phyloP scores from a whole-genome alignment of 2,329 filamentous ascomycete species.

The Microcyclosporella mali region DNA sequence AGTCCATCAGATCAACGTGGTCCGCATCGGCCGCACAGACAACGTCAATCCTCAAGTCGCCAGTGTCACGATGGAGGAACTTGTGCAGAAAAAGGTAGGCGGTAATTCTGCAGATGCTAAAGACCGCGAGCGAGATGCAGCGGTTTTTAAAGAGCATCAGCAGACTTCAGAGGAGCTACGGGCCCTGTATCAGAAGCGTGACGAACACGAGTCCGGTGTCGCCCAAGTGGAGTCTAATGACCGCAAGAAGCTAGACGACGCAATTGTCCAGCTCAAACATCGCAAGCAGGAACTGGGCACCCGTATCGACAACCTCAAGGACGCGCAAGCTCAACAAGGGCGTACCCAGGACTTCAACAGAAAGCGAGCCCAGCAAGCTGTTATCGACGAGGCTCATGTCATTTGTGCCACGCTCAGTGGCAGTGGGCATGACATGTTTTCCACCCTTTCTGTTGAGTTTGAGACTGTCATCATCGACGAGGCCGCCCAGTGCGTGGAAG shows the following conservation, averaged over 20 bases:
- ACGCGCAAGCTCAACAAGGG: constrained; percentile 72
- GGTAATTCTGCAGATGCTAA: constrained; percentile 32
- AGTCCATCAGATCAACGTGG: constrained; percentile 70
- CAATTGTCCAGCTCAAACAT: constrained; percentile 71
- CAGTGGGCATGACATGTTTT: constrained; percentile 96
- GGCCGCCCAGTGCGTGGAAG: constrained; percentile 94
- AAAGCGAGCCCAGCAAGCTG: constrained; percentile 79
- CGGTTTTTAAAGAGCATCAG: constrained; percentile 66
- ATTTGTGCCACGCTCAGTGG: constrained; percentile 93
- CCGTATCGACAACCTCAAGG: constrained; percentile 80
- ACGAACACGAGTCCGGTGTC: constrained; percentile 44
- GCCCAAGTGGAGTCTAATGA: constrained; percentile 37
- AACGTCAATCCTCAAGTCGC: constrained; percentile 84
- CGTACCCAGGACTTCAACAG: constrained; percentile 82
- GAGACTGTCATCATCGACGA: constrained; percentile 98
- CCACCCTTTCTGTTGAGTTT: constrained; percentile 88
- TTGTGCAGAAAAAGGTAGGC: constrained; percentile 68
- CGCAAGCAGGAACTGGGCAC: constrained; percentile 70
- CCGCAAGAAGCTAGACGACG: constrained; percentile 61
- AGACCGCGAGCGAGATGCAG: constrained; percentile 48
- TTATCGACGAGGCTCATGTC: constrained; percentile 84
- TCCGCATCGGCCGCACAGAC: constrained; percentile 84
- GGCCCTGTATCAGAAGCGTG: constrained; percentile 63
- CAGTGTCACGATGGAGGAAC: constrained; percentile 87
- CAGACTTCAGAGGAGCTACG: constrained; percentile 59